Base-by-base conservation (phyloP, 2,329 filamentous ascomycete species). In the Hymenoscyphus occultus region DNA sequence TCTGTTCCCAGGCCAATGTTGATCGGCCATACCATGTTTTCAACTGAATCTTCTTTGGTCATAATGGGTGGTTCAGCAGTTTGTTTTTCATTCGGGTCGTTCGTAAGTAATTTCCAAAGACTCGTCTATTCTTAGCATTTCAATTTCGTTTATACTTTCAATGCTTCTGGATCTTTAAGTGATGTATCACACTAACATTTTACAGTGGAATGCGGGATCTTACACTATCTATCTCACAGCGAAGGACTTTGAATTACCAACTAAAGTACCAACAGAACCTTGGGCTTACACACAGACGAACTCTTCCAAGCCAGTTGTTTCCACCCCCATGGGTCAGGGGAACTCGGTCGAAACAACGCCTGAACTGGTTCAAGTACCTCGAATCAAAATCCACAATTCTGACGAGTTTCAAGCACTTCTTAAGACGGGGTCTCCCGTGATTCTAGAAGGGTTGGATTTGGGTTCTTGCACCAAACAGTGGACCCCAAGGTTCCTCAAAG, bases 81-180 rank as follows among this genome's bases (percentile, higher is more conserved):
- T 9, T 96, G 92, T 75, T 96, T 96, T 79, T 93, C 91, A 0
- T 96, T 96, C 83, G 93, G 93, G 1, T 91, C 90, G 6, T 93
- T 86, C 72, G 96, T 91, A 91, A 93, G 45, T 51, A 28, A 22
- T 22, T 10, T 13, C 28, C 22, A 22, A 3, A n/a, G 19, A 22
- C 19, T 5, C 22, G 35, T 22, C 45, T 19, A 28, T 51, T 10
- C 12, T 22, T 12, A n/a, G 22, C 19, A 22, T 19, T 19, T 10
- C 9, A n/a, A 48, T 22, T 5, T 12, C 10, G 10, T 51, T 51
- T 22, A 51, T 51, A 22, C 6, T 22, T 22, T 10, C n/a, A 16
- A 19, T 4, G n/a, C 10, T 22, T 51, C 35, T 1, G 9, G 35
- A 6, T 10, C 35, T 51, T 12, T 22, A 28, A 28, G 19, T 10